phyloP scores from a whole-genome alignment of 116 monocot genomes.

The Dioscorea cayenensis region DNA sequence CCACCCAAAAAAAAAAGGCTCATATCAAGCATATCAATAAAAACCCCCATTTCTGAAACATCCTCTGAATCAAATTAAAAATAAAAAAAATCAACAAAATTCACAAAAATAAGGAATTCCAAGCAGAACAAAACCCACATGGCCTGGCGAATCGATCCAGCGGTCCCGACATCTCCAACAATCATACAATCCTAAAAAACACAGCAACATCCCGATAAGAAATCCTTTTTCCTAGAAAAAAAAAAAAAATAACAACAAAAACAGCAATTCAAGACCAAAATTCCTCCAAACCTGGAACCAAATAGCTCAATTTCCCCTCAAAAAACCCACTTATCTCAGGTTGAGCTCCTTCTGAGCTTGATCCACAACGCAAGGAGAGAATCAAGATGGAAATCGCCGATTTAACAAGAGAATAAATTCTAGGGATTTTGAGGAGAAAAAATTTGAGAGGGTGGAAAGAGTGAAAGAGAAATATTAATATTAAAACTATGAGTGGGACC shows the following conservation, averaged over 20 bases:
- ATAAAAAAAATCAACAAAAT: background rate
- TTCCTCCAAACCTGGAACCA: background rate
- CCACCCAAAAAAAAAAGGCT: background rate
- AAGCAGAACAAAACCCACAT: conserved; percentile 28
- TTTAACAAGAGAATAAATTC: background rate
- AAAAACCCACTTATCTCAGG: no score
- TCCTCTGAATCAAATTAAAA: background rate
- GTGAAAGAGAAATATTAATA: background rate
- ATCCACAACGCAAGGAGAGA: no score
- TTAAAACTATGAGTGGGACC: no score
- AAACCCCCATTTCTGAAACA: background rate
- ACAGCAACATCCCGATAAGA: background rate
- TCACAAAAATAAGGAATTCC: background rate
- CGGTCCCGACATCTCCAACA: conserved; percentile 53
- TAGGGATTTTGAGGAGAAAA: background rate
- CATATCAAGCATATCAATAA: background rate
- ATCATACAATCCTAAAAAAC: background rate
- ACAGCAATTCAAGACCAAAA: no score
- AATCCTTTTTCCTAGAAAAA: background rate
- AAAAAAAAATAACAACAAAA: no score
- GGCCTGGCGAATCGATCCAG: conserved; percentile 62
- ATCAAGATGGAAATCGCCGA: no score
- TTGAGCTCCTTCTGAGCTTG: no score
- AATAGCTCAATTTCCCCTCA: background rate
- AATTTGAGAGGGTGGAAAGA: background rate